A percentile compares a stretch with the other conserved stretches of the same genome.
phyloP scores from a whole-genome alignment of 2,329 filamentous ascomycete species.

The Ophiocordyceps camponoti-saundersi region DNA sequence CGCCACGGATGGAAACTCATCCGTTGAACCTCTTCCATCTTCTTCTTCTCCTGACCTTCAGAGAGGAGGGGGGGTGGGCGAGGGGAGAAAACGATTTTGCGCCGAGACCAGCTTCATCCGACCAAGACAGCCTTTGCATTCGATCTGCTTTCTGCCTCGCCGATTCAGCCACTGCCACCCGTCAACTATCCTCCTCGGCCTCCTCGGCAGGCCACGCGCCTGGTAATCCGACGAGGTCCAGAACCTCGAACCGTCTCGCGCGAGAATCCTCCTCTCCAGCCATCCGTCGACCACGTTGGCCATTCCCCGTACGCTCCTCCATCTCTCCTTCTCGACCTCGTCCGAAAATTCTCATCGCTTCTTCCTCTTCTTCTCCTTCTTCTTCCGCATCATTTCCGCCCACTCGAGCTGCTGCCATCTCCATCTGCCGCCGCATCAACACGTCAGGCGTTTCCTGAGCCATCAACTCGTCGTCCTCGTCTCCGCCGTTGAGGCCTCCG shows the following conservation, averaged over 20 bases:
- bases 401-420: slow-evolving; percentile 1
- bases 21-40: too few species aligned
- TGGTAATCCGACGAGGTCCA: slow-evolving; percentile 7
- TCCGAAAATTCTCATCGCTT: too few species aligned
- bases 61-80: too few species aligned
- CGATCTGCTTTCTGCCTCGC: too few species aligned
- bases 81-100: too few species aligned
- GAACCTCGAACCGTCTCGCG: slow-evolving; percentile 1
- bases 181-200: slow-evolving; percentile 1
- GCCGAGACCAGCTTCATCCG: too few species aligned
- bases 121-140: too few species aligned
- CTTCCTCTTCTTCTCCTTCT: too few species aligned
- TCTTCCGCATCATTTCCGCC: too few species aligned
- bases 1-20: too few species aligned
- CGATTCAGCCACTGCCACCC: background rate
- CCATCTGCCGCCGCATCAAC: slow-evolving; percentile 7
- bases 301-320: too few species aligned
- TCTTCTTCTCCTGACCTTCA: too few species aligned
- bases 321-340: background rate
- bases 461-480: slow-evolving; percentile 7
- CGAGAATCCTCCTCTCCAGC: background rate
- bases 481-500: background rate
- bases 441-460: slow-evolving; percentile 12
- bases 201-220: slow-evolving; percentile 18
- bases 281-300: slow-evolving; percentile 3